phyloP scores from a whole-genome alignment of 1,284 basidiomycete genomes.

The Tremellales sp. region DNA sequence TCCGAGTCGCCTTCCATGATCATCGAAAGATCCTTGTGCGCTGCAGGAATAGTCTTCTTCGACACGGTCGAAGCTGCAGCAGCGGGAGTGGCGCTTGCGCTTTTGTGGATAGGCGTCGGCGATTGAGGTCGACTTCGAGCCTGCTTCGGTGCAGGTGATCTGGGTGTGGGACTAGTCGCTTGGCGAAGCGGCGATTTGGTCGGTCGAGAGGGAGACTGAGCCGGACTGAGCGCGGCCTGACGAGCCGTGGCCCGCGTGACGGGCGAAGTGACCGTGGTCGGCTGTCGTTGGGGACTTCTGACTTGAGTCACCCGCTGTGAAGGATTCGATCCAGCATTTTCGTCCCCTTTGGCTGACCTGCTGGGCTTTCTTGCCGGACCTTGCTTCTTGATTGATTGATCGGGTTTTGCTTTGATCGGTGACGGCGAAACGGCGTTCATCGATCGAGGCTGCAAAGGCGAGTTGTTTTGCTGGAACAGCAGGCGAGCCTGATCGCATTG shows the following conservation, averaged over 20 bases:
- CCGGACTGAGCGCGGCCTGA: neutral
- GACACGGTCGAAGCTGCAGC: neutral
- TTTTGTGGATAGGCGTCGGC: neutral
- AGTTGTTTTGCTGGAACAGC: conserved; percentile 23
- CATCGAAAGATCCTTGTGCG: conserved; percentile 10
- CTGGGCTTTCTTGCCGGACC: no score
- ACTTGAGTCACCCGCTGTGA: no score
- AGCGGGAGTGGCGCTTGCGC: neutral
- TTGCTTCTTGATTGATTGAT: no score
- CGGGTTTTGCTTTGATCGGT: neutral
- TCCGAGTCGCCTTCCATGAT: conserved; percentile 9
- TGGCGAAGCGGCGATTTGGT: neutral
- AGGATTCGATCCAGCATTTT: no score
- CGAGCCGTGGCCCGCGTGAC: neutral
- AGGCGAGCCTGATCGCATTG: conserved; percentile 4
- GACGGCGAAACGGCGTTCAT: conserved; percentile 21
- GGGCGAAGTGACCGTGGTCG: no score
- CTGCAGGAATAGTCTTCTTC: neutral
- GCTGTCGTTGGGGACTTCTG: no score
- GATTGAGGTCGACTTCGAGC: neutral
- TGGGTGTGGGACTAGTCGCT: neutral
- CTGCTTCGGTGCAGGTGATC: neutral
- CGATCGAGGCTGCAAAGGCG: conserved; percentile 31
- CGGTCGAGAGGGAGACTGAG: neutral
- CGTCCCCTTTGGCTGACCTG: no score